Percentiles rank a stretch among this genome's conserved stretches.
These are phyloP conservation scores for Pezizomycotina sp. DNA, from an alignment of 2,329 filamentous ascomycete genomes.

Conservation along the genomic window DNA sequence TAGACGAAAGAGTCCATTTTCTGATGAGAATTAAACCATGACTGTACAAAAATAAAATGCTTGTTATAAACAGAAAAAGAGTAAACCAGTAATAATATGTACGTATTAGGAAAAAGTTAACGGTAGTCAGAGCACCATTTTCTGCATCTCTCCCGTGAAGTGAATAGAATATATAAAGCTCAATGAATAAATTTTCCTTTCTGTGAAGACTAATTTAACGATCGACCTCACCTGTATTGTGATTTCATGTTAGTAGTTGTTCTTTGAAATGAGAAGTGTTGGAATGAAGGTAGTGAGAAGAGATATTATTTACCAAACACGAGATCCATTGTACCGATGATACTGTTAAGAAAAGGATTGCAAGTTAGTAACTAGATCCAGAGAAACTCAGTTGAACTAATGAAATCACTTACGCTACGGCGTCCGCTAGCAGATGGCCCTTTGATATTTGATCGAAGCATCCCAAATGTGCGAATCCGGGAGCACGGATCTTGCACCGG, in stretches of 20 bases:
- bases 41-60: too few species aligned
- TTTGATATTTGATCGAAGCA: constrained; percentile 87
- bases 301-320: constrained; percentile 51
- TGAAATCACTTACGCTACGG: constrained; percentile 90
- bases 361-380: not conserved
- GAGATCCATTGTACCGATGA: constrained; percentile 61
- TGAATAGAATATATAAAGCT: too few species aligned
- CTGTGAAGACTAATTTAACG: constrained; percentile 11
- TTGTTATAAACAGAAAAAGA: too few species aligned
- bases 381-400: constrained; percentile 28
- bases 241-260: constrained; percentile 2
- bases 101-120: too few species aligned
- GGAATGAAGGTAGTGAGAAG: constrained; percentile 1
- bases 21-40: too few species aligned
- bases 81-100: too few species aligned
- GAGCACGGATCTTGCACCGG: constrained; percentile 90
- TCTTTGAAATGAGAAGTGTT: too few species aligned
- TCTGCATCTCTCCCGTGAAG: too few species aligned
- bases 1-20: too few species aligned
- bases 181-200: too few species aligned
- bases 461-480: constrained; percentile 84
- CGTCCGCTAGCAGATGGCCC: constrained; percentile 88
- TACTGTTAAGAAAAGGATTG: constrained; percentile 14
- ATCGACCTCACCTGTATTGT: constrained; percentile 20
- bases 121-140: too few species aligned